Conservation (phyloP, 805 yeast genomes). For the Ogataea nitratoaversa region DNA sequence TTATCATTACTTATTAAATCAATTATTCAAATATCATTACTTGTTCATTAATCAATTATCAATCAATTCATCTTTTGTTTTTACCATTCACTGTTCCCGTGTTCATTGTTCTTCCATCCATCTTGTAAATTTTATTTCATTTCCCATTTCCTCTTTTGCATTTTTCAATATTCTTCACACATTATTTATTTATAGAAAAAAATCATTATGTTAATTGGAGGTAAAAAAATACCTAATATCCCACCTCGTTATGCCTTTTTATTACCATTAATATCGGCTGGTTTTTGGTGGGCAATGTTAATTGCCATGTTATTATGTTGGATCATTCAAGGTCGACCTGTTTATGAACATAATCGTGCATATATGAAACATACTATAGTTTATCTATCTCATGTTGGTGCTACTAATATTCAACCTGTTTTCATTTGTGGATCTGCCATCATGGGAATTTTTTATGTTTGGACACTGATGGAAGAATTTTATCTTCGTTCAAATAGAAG, state of each 20-base stretch:
- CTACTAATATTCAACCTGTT: constrained; percentile 78
- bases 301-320: constrained; percentile 73
- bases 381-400: constrained; percentile 84
- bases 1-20: no score
- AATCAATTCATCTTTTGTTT: no score
- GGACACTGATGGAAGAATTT: constrained; percentile 60
- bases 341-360: constrained; percentile 50
- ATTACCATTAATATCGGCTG: constrained; percentile 60
- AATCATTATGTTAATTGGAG: constrained; percentile 5
- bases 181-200: no score
- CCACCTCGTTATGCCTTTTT: constrained; percentile 27
- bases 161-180: no score
- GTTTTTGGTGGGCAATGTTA: constrained; percentile 91
- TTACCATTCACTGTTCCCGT: no score
- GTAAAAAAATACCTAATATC: constrained; percentile 20
- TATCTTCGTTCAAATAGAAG: constrained; percentile 53
- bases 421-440: constrained; percentile 75
- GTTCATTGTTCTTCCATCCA: no score
- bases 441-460: constrained; percentile 71
- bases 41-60: no score
- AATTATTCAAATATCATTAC: no score
- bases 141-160: background rate
- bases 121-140: no score
- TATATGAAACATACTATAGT: constrained; percentile 39
- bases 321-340: constrained; percentile 78